Base-by-base conservation (phyloP, 2,329 filamentous ascomycete species). In the Uncinocarpus reesii region DNA sequence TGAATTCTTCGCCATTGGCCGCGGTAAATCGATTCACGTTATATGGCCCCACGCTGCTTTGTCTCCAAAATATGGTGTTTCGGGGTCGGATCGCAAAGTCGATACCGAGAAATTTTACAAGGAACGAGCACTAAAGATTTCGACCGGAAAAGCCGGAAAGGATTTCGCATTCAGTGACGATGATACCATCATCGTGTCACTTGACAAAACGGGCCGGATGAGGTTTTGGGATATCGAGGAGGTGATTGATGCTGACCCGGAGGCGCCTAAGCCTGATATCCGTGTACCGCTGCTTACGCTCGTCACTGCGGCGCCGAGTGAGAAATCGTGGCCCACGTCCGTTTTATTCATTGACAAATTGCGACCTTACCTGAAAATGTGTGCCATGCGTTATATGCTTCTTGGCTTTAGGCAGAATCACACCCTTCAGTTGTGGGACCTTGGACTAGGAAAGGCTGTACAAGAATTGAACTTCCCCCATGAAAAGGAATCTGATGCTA, bases 361-460 rank as follows among this genome's bases (percentile, higher is more conserved):
- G 67, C 85, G 89, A 54, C 88, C 92, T 38, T 95, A 93, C 68
- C 79, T 83, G 70, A 95, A 92, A 70, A 83, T 85, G 52, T 84
- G 85, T 61, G 89, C 93, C 41, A 75, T 95, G 54, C 81, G 92
- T 53, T 98, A 98, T 71, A 83, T 98, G 72, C 83, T 98, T 63
- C 86, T 98, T 53, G 92, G 92, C 59, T 87, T 96, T 79, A 95
- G 96, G 72, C 92, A 98, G 67, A 98, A 98, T 68, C 92, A 98
- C 70, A 93, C 90, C 48, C 79, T 98, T 53, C 93, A 98, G 73
- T 79, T 98, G 37, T 98, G 92, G 93, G 92, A 98, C 72, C 81
- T 98, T 61, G 88, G 86, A 35, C 81, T 98, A 28, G 85, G 84
- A 56, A 95, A 95, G 69, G 86, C 89, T 24, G 92, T 98, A 31